Evolutionary conservation across 805 yeast species (phyloP).

Genomic region (Ogataea neopini): DNA sequence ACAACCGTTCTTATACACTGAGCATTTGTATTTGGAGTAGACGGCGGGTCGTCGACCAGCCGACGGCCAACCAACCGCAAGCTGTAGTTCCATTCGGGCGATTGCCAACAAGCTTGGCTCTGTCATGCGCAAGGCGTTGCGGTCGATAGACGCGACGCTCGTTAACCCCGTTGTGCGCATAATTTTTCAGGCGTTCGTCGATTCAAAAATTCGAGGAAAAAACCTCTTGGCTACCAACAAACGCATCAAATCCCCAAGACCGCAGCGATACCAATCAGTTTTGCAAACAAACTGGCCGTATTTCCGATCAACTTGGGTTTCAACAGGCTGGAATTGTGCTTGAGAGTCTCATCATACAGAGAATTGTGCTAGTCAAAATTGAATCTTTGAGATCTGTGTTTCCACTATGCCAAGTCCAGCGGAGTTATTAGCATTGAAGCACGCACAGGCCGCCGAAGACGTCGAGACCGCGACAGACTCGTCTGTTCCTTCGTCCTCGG

Average conservation of each 20-base stretch:
- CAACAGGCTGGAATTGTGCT: background rate
- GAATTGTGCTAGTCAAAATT: background rate
- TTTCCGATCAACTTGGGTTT: background rate
- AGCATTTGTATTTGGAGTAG: too few species aligned
- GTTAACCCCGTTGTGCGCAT: background rate
- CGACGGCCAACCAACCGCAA: too few species aligned
- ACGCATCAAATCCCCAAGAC: background rate
- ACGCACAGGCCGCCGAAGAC: constrained; percentile 28
- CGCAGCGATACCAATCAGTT: background rate
- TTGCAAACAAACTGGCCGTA: background rate
- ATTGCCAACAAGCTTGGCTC: too few species aligned
- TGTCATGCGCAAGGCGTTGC: too few species aligned
- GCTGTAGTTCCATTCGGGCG: too few species aligned
- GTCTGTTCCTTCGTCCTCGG: constrained; percentile 18
- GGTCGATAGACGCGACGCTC: too few species aligned
- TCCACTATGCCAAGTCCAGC: constrained; percentile 41
- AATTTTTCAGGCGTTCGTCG: constrained; percentile 2
- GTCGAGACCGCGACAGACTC: constrained; percentile 20
- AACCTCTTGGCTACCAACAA: background rate
- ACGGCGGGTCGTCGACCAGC: too few species aligned
- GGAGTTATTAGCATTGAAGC: constrained; percentile 40
- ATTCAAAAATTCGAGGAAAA: background rate
- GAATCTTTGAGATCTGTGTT: background rate
- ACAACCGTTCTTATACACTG: too few species aligned
- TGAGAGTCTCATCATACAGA: background rate